These are phyloP conservation scores for Salpingoeca rosetta DNA, from an alignment of 78 protist species.

Conservation along the genomic window DNA sequence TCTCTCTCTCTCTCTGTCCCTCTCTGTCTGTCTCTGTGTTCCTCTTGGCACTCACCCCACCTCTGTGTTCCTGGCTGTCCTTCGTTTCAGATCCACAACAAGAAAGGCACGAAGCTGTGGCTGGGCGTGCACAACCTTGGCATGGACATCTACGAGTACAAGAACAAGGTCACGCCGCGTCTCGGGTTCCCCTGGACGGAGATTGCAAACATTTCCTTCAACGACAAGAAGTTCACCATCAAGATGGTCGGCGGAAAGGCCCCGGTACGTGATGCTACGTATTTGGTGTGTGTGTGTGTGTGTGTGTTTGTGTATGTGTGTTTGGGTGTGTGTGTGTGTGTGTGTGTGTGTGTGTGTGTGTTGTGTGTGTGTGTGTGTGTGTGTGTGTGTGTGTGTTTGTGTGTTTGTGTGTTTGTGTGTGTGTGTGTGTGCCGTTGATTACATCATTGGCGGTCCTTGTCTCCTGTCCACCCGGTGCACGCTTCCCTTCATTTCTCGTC, in stretches of 20 bases:
- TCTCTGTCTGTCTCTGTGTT: neutral
- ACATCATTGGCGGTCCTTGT: too few relatives aligned
- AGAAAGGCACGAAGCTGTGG: neutral
- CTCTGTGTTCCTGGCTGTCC: neutral
- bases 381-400: too few relatives aligned
- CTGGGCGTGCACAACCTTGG: neutral
- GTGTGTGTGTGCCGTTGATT: too few relatives aligned
- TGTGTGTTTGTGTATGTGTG: too few relatives aligned
- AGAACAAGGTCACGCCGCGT: neutral
- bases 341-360: too few relatives aligned
- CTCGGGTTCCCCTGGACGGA: constrained; percentile 13
- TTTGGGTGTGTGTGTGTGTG: too few relatives aligned
- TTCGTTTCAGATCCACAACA: neutral
- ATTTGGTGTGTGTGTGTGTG: too few relatives aligned
- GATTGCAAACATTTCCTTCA: constrained; percentile 2
- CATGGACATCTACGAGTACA: constrained; percentile 6
- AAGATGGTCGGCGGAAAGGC: neutral
- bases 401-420: too few relatives aligned
- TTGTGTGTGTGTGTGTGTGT: too few relatives aligned
- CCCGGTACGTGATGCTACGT: neutral
- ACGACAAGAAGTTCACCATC: constrained; percentile 10
- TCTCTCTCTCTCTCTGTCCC: neutral
- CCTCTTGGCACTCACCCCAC: neutral
- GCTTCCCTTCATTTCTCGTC: neutral
- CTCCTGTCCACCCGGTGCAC: neutral